Percentiles rank a stretch among this genome's conserved stretches.
Evolutionary conservation across 805 yeast species (phyloP).

Genomic region (Suhomyces faveliae): DNA sequence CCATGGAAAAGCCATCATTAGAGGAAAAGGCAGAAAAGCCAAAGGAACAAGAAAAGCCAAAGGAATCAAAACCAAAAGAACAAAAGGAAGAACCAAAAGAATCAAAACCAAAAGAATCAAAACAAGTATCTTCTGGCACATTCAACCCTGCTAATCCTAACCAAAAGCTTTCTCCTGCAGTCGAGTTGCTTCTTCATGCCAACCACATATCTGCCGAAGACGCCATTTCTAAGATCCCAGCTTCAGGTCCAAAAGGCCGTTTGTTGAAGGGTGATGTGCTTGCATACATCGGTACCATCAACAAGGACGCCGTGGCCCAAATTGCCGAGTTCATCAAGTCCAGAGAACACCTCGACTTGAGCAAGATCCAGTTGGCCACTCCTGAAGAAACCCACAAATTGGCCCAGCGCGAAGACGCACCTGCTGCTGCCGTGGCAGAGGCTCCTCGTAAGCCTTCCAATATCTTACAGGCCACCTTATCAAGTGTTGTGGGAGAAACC

Average conservation of each 20-base stretch:
- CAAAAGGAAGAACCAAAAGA: slow-evolving; percentile 12
- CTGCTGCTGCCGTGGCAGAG: slow-evolving; percentile 13
- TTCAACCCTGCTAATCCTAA: slow-evolving; percentile 55
- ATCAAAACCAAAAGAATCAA: slow-evolving; percentile 8
- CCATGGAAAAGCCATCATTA: slow-evolving; percentile 57
- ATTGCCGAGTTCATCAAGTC: slow-evolving; percentile 57
- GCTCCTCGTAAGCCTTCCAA: slow-evolving; percentile 30
- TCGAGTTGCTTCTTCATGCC: slow-evolving; percentile 57
- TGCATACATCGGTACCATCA: slow-evolving; percentile 74
- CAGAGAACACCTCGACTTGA: slow-evolving; percentile 66
- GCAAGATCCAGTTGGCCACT: slow-evolving; percentile 55
- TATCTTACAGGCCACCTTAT: slow-evolving; percentile 23
- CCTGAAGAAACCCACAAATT: slow-evolving; percentile 21
- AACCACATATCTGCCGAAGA: slow-evolving; percentile 66
- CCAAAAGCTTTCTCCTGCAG: slow-evolving; percentile 79
- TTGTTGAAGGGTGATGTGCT: slow-evolving; percentile 88
- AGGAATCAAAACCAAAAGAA: slow-evolving; percentile 10
- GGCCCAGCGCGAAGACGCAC: slow-evolving; percentile 12
- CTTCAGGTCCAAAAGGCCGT: slow-evolving; percentile 89
- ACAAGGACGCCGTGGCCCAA: slow-evolving; percentile 49
- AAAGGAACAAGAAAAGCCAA: slow-evolving; percentile 3
- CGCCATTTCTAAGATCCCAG: slow-evolving; percentile 68
- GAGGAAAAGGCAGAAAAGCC: slow-evolving; percentile 25
- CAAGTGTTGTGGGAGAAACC: slow-evolving; percentile 26
- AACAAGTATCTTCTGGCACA: slow-evolving; percentile 9